Base-by-base conservation (phyloP, 805 yeast species). In the Kluyveromyces lactis region DNA sequence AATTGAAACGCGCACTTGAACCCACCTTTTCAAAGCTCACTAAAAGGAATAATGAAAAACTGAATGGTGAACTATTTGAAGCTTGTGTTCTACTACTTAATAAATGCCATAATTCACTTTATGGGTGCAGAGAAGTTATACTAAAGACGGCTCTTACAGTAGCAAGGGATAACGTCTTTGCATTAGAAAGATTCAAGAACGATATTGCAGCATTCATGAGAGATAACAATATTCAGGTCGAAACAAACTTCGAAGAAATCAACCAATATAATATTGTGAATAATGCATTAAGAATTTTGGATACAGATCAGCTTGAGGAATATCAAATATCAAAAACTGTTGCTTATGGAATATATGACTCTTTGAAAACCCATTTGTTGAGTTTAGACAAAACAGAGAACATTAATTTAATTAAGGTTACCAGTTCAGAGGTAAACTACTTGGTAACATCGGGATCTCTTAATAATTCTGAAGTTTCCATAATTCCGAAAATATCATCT, bases 1-100 rank as follows among this genome's bases (percentile, higher is more conserved):
- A 79, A 48, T 60, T 77, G 2, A 60, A 62, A 35, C 54, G 67
- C 13, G 75, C 80, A 0, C 42, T 79, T 4, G 55, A 61, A 18
- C 48, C 63, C 2, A 56, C 72, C 18, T 31, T 58, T 1, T 51
- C 52, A 1, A 53, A 42, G 33, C 37, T 58, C 16, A n/a, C 49
- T 1, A 53, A 47, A 38, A 49, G 64, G 27, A 42, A 49, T 10
- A 53, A 55, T 33, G n/a, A 7, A 1, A 27, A 38, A 10, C 51
- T 58, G 4, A 44, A 47, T 12, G 30, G 27, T 2, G 43, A 50
- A 9, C 26, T 56, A 24, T 43, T 32, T 3, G 26, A 31, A 6
- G 43, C 56, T 32, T 42, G 44, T 11, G 41, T 48, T 1, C 34
- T 36, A 3, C 18, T 55, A 13, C 28, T 55, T 19, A 12, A 12